phyloP scores from a whole-genome alignment of 2,329 filamentous ascomycete genomes.

The Seiridium unicorne region DNA sequence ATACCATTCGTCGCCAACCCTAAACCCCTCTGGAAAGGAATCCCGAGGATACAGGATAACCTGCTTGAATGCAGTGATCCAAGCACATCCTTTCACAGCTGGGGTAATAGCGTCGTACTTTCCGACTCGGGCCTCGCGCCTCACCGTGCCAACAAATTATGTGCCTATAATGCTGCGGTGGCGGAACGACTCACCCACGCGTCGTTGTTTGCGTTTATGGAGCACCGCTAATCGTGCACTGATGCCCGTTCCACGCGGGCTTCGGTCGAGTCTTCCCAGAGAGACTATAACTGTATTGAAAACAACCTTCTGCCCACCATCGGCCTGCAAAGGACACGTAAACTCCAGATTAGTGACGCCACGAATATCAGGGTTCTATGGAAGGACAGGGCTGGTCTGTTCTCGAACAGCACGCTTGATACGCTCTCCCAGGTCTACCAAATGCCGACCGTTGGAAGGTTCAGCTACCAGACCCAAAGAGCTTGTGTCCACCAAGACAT shows the following conservation, averaged over 20 bases:
- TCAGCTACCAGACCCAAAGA: conserved; percentile 33
- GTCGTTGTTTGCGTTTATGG: conserved; percentile 36
- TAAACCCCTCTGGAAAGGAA: conserved; percentile 42
- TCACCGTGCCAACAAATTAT: conserved; percentile 37
- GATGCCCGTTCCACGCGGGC: conserved; percentile 44
- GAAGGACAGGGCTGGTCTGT: conserved; percentile 36
- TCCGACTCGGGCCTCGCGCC: conserved; percentile 35
- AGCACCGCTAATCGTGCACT: conserved; percentile 41
- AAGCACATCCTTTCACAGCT: conserved; percentile 39
- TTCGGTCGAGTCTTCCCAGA: conserved; percentile 43
- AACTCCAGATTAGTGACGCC: conserved; percentile 39
- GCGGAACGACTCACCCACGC: conserved; percentile 32
- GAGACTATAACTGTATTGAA: conserved; percentile 41
- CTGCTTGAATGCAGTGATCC: conserved; percentile 44
- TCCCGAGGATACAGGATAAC: conserved; percentile 40
- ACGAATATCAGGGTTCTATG: conserved; percentile 37
- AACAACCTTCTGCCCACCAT: conserved; percentile 24
- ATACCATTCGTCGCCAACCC: conserved; percentile 9
- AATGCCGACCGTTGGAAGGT: conserved; percentile 26
- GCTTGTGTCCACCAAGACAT: conserved; percentile 37
- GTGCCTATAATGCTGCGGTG: conserved; percentile 41
- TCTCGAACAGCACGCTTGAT: conserved; percentile 38
- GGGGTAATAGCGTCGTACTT: conserved; percentile 36
- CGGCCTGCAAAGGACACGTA: conserved; percentile 29
- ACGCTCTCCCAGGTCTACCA: conserved; percentile 39